phyloP scores from a whole-genome alignment of 352 stramenopile species.

The Phytophthora meadii region DNA sequence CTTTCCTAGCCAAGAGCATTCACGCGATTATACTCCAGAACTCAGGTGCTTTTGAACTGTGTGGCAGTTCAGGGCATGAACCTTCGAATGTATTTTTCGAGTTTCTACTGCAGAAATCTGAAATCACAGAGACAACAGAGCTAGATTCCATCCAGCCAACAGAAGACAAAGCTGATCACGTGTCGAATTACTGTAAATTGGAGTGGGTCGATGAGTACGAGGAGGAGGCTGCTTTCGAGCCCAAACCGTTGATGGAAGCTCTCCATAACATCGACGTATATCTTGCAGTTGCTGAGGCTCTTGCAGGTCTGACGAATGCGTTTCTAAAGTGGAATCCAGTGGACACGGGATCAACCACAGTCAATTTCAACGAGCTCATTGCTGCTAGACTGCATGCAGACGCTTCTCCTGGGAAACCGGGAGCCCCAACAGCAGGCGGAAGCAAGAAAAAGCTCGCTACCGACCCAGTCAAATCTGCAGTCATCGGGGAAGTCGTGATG shows the following conservation, averaged over 20 bases:
- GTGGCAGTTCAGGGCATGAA: constrained; percentile 36
- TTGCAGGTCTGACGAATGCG: constrained; percentile 40
- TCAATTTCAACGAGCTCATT: constrained; percentile 42
- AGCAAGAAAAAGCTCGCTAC: constrained; percentile 52
- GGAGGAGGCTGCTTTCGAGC: constrained; percentile 38
- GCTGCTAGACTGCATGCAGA: constrained; percentile 16
- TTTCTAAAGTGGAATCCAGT: constrained; percentile 50
- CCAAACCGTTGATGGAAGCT: constrained; percentile 34
- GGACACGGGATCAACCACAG: background rate
- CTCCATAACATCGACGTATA: constrained; percentile 51
- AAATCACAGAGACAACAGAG: constrained; percentile 5
- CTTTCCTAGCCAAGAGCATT: constrained; percentile 57
- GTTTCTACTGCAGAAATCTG: constrained; percentile 38
- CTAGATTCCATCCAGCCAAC: constrained; percentile 13
- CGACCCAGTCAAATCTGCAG: constrained; percentile 25
- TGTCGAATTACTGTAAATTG: constrained; percentile 40
- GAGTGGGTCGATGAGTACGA: constrained; percentile 62
- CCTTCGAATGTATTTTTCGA: constrained; percentile 35
- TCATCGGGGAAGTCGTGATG: constrained; percentile 40
- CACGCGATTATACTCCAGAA: constrained; percentile 44
- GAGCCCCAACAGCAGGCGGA: constrained; percentile 6
- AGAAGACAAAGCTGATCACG: background rate
- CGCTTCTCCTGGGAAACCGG: constrained; percentile 14
- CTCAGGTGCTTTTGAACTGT: constrained; percentile 48
- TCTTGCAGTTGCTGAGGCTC: constrained; percentile 34